Base-by-base conservation (phyloP, 192 early-diverging fungal species). In the Ambispora gerdemannii region DNA sequence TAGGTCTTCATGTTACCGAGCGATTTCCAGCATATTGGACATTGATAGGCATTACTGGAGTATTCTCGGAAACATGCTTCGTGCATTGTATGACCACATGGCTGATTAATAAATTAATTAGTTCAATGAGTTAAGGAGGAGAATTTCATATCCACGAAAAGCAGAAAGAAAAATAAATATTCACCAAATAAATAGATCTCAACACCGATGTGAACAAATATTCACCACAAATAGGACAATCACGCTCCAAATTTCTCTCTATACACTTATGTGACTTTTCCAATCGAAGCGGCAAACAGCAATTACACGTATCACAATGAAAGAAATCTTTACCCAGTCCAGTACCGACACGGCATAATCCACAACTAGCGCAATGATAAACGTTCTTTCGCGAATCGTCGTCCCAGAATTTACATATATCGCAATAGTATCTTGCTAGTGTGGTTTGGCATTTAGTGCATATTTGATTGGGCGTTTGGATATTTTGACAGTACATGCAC, bases 201-300 rank as follows among this genome's bases (percentile, higher is more conserved):
- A 85, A 84, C 1, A 88, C 89, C 2, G 92, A 95, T 8, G 91
- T 96, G 62, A 95, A 94, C 83, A 98, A 89, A 75, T 89, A 90
- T 72, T 98, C 95, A 27, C 94, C 93, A 81, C 96, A 98, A 63
- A 98, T 96, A 4, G 95, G 95, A 67, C 96, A 98, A 75, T 97
- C 91, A 63, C 88, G 85, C 69, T 96, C 93, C 36, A 98, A 70
- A 49, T 91, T 93, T 58, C 89, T 83, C 75, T 98, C 96, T 55
- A 92, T 93, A 73, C 96, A 98, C 55, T 88, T 85, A 76, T 98
- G 96, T 11, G 82, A 81, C 31, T 87, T 82, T 68, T 91, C 87
- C 17, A 90, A 81, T 27, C 73, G 51, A 17, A 92, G 88, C 11
- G 83, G 84, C 84, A 98, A 92, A 72, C 96, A 98, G 0, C 93